phyloP scores from a whole-genome alignment of 2,329 filamentous ascomycete genomes.

The Lecanicillium sp. region DNA sequence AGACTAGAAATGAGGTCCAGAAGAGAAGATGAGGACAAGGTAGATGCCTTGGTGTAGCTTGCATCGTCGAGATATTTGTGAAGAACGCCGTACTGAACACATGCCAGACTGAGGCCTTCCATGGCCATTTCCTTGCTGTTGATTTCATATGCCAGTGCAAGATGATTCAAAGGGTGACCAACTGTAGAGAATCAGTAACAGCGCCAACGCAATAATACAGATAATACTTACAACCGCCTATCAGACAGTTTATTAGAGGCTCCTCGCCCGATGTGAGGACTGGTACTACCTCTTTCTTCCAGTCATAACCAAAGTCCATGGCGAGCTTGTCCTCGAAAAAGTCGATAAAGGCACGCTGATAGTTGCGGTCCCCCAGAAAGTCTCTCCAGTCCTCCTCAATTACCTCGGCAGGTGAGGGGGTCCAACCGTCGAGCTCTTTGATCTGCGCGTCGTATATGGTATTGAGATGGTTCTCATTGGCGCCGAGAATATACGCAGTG shows the following conservation, averaged over 20 bases:
- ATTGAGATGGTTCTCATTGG: slow-evolving; percentile 64
- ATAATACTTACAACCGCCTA: slow-evolving; percentile 62
- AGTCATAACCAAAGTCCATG: slow-evolving; percentile 67
- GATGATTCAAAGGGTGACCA: slow-evolving; percentile 86
- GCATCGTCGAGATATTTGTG: slow-evolving; percentile 67
- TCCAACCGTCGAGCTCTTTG: slow-evolving; percentile 70
- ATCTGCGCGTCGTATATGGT: slow-evolving; percentile 74
- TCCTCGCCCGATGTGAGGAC: slow-evolving; percentile 70
- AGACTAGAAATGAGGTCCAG: slow-evolving; percentile 68
- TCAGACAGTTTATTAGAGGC: slow-evolving; percentile 74
- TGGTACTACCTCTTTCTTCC: slow-evolving; percentile 69
- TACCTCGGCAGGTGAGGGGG: slow-evolving; percentile 78
- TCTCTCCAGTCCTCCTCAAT: slow-evolving; percentile 79
- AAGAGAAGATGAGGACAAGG: slow-evolving; percentile 55
- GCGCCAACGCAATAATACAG: neutral
- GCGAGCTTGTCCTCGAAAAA: slow-evolving; percentile 93
- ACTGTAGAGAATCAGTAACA: slow-evolving; percentile 47
- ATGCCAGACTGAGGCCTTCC: slow-evolving; percentile 71
- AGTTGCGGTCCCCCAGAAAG: slow-evolving; percentile 70
- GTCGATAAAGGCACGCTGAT: slow-evolving; percentile 86
- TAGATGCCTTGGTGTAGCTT: slow-evolving; percentile 60
- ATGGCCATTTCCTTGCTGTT: slow-evolving; percentile 79
- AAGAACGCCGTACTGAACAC: slow-evolving; percentile 51
- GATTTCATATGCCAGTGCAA: slow-evolving; percentile 90
- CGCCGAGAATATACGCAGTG: slow-evolving; percentile 82